Evolutionary conservation across 2,329 filamentous ascomycete species (phyloP).

Genomic region (Xenoacremonium recifei): DNA sequence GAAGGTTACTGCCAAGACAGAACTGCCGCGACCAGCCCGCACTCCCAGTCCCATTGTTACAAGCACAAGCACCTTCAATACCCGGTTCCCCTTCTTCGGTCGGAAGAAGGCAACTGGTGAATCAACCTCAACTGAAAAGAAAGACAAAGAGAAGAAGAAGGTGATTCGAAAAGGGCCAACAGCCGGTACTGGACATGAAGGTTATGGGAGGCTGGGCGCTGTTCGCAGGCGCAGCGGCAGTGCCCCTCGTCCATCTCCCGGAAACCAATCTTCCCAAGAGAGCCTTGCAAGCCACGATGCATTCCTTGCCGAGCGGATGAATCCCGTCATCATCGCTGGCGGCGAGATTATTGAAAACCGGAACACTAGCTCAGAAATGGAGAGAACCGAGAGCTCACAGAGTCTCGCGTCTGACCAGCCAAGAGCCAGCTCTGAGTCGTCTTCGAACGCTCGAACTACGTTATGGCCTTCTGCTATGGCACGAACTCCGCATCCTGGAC

Average conservation of each 20-base stretch:
- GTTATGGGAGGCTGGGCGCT: conserved; percentile 67
- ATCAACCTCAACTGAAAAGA: conserved; percentile 47
- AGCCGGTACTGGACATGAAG: conserved; percentile 93
- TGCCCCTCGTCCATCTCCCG: conserved; percentile 43
- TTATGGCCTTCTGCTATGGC: conserved; percentile 56
- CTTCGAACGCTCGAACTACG: conserved; percentile 40
- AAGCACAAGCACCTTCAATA: conserved; percentile 54
- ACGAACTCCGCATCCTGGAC: conserved; percentile 26
- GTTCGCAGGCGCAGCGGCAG: conserved; percentile 64
- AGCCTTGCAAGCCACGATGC: conserved; percentile 50
- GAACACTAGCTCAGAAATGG: conserved; percentile 50
- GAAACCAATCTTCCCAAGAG: conserved; percentile 49
- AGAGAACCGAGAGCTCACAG: conserved; percentile 49
- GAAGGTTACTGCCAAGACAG: conserved; percentile 14
- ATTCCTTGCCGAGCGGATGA: conserved; percentile 61
- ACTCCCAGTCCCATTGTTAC: conserved; percentile 54
- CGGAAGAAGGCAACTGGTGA: conserved; percentile 64
- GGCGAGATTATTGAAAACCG: conserved; percentile 61
- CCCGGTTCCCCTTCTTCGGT: conserved; percentile 76
- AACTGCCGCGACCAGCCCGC: conserved; percentile 30
- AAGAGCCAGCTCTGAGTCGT: conserved; percentile 35
- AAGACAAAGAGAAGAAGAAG: conserved; percentile 40
- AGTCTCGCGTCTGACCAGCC: conserved; percentile 42
- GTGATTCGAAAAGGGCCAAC: conserved; percentile 69
- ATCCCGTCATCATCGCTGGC: conserved; percentile 64